These are phyloP conservation scores for Dalechampia spathulata DNA, from an alignment of 441 rosid genomes.

Conservation along the genomic window DNA sequence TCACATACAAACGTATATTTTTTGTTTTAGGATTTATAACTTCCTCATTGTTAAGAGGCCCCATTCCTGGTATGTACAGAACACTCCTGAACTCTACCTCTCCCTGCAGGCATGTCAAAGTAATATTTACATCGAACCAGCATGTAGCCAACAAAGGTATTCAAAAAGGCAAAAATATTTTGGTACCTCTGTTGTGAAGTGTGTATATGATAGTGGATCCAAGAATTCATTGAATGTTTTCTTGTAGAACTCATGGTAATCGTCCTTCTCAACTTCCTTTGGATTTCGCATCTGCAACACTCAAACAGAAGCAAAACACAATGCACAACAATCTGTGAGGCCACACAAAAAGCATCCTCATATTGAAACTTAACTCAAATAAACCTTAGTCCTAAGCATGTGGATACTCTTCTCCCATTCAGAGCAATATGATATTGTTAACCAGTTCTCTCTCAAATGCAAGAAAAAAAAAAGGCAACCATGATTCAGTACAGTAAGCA, in stretches of 20 bases:
- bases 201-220: conserved; percentile 79
- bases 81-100: conserved; percentile 98
- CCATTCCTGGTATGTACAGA: conserved; percentile 93
- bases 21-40: conserved; percentile 80
- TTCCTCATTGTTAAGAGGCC: conserved; percentile 92
- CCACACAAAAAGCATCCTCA: not conserved
- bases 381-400: too few species aligned
- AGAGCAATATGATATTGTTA: not conserved
- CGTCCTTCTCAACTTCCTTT: conserved; percentile 77
- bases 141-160: not conserved
- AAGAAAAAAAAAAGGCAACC: not conserved
- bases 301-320: conserved; percentile 3
- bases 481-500: not conserved
- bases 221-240: conserved; percentile 87
- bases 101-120: conserved; percentile 44
- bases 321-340: not conserved
- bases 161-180: not conserved
- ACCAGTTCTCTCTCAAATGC: not conserved
- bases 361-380: not conserved
- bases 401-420: too few species aligned
- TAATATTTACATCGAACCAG: conserved; percentile 9
- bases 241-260: conserved; percentile 87
- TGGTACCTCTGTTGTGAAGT: conserved; percentile 86
- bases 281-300: conserved; percentile 67
- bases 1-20: conserved; percentile 82